Conservation (phyloP, 2,329 filamentous ascomycete genomes). For the Diplocarpon mali region DNA sequence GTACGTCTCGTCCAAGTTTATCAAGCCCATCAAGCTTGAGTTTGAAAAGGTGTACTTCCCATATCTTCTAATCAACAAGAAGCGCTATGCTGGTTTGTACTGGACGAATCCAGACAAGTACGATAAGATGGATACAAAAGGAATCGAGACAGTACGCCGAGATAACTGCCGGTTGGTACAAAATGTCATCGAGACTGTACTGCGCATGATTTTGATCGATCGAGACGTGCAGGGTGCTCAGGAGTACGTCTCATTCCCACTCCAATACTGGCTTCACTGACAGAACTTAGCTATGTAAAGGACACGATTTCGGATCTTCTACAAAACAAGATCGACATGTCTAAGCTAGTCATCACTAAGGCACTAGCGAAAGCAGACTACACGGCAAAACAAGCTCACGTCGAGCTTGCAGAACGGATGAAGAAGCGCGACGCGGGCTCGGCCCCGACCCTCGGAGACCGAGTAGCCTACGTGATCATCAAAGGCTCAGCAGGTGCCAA, state of each 20-base stretch:
- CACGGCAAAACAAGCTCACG: constrained; percentile 85
- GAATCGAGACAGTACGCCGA: constrained; percentile 93
- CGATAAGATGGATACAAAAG: constrained; percentile 99
- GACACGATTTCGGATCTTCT: constrained; percentile 88
- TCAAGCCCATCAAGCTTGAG: constrained; percentile 95
- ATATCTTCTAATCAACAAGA: constrained; percentile 98
- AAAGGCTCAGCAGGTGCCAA: constrained; percentile 82
- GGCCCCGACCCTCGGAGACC: constrained; percentile 83
- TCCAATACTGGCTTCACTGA: constrained; percentile 3
- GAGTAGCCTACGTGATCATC: constrained; percentile 96
- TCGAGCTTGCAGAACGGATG: constrained; percentile 93
- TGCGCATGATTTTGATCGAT: constrained; percentile 93
- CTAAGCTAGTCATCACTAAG: constrained; percentile 97
- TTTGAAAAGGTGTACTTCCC: constrained; percentile 99
- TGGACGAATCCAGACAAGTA: constrained; percentile 93
- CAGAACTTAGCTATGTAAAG: constrained; percentile 71
- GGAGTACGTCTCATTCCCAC: constrained; percentile 51
- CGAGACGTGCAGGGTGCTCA: constrained; percentile 82
- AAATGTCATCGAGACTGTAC: constrained; percentile 91
- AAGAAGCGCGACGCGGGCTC: constrained; percentile 92
- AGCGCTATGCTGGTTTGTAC: constrained; percentile 94
- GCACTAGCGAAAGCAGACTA: constrained; percentile 87
- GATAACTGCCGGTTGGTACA: constrained; percentile 95
- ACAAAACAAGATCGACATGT: constrained; percentile 98
- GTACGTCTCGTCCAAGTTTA: constrained; percentile 82